phyloP scores from a whole-genome alignment of 2,329 filamentous ascomycete genomes.

The Teratosphaeria gauchensis region DNA sequence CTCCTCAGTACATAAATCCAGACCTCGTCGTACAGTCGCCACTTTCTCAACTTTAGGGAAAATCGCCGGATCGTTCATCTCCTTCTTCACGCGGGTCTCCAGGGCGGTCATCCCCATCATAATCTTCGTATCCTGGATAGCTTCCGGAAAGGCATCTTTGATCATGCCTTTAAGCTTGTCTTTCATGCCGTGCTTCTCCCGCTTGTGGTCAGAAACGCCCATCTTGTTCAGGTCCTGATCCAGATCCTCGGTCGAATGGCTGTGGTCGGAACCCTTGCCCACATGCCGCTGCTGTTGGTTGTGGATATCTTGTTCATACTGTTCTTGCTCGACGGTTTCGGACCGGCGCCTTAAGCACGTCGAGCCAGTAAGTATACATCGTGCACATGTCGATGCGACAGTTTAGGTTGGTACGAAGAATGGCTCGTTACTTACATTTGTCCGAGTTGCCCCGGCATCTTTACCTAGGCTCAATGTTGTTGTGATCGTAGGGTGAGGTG shows the following conservation, averaged over 20 bases:
- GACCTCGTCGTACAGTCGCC: conserved; percentile 21
- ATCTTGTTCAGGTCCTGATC: conserved; percentile 3
- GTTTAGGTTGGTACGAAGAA: background rate
- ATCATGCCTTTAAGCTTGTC: conserved; percentile 13
- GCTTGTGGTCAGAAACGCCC: conserved; percentile 2
- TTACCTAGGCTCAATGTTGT: background rate
- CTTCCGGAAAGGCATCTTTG: conserved; percentile 18
- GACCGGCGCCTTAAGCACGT: conserved; percentile 2
- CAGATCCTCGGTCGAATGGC: conserved; percentile 1
- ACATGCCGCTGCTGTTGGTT: conserved; percentile 1
- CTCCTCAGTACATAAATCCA: conserved; percentile 22
- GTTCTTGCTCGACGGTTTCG: conserved; percentile 2
- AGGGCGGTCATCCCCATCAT: conserved; percentile 17
- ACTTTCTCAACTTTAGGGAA: conserved; percentile 22
- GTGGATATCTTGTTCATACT: conserved; percentile 6
- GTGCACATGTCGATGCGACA: background rate
- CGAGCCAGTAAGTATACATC: background rate
- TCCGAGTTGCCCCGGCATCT: background rate
- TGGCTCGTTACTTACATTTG: background rate
- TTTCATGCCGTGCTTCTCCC: conserved; percentile 8
- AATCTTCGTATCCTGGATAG: conserved; percentile 20
- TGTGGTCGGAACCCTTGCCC: background rate
- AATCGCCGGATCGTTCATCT: conserved; percentile 16
- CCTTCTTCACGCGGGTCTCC: conserved; percentile 18
- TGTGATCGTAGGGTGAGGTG: background rate